Conservation (phyloP, 1,284 basidiomycete species). For the Vanrija pseudolonga region DNA sequence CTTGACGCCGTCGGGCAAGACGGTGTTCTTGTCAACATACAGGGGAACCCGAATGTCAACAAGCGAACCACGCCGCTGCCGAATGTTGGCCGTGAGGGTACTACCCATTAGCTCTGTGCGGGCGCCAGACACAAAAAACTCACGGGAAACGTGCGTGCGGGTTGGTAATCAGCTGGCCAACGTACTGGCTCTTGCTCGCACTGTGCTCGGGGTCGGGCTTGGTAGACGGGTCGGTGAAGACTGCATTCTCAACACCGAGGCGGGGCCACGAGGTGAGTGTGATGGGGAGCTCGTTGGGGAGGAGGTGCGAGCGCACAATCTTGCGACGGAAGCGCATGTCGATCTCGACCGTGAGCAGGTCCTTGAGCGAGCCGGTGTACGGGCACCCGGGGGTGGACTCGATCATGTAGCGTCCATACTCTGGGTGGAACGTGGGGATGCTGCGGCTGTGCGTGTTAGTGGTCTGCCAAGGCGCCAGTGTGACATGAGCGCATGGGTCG, state of each 20-base stretch:
- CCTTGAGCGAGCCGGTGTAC: constrained; percentile 79
- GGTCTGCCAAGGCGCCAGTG: neutral
- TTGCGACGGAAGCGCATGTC: constrained; percentile 92
- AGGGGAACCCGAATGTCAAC: constrained; percentile 95
- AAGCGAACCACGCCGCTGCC: constrained; percentile 82
- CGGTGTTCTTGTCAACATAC: constrained; percentile 79
- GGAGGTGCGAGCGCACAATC: constrained; percentile 78
- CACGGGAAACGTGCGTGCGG: constrained; percentile 96
- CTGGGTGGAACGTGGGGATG: constrained; percentile 94
- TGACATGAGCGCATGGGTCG: too few relatives aligned
- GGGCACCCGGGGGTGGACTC: constrained; percentile 95
- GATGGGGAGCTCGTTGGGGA: constrained; percentile 80
- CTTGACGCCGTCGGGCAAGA: constrained; percentile 26
- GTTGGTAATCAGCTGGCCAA: constrained; percentile 94
- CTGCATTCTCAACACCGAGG: constrained; percentile 73
- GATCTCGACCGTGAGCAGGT: constrained; percentile 82
- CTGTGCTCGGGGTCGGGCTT: constrained; percentile 75
- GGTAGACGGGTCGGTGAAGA: constrained; percentile 86
- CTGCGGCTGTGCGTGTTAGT: constrained; percentile 56
- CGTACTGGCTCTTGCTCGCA: constrained; percentile 72
- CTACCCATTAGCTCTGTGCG: neutral
- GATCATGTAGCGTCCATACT: constrained; percentile 98
- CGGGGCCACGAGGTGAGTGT: constrained; percentile 95
- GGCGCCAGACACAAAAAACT: neutral
- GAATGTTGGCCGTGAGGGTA: constrained; percentile 84